Evolutionary conservation across 1,139 yeast genomes (phyloP).

Genomic region (Williopsis jadinii): DNA sequence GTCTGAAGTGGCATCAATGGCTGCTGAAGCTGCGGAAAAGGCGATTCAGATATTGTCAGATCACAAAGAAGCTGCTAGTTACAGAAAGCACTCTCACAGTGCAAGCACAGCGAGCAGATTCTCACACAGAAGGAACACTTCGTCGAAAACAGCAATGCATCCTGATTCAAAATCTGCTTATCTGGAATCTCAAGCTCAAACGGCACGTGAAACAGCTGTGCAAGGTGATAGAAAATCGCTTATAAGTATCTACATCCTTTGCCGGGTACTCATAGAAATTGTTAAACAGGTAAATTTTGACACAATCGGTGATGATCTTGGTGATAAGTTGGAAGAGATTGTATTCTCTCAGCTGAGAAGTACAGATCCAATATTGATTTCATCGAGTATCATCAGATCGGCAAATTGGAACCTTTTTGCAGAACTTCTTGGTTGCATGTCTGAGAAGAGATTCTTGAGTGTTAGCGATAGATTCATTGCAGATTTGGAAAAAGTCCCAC

Average conservation of each 20-base stretch:
- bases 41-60: conserved; percentile 23
- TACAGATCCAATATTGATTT: conserved; percentile 69
- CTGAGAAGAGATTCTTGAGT: conserved; percentile 70
- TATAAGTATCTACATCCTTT: conserved; percentile 82
- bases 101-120: conserved; percentile 26
- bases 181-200: conserved; percentile 40
- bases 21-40: conserved; percentile 48
- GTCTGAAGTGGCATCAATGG: conserved; percentile 76
- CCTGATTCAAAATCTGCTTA: conserved; percentile 21
- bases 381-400: conserved; percentile 67
- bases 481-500: conserved; percentile 77
- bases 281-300: conserved; percentile 79
- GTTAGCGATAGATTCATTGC: conserved; percentile 94
- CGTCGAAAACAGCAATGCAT: conserved; percentile 27
- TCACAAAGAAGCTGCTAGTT: conserved; percentile 16
- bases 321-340: conserved; percentile 83
- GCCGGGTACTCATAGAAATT: conserved; percentile 88
- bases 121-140: conserved; percentile 31
- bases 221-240: conserved; percentile 84
- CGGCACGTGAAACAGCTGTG: conserved; percentile 62
- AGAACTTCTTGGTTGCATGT: conserved; percentile 84
- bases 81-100: conserved; percentile 21
- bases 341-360: conserved; percentile 85
- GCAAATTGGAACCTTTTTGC: conserved; percentile 95
- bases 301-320: conserved; percentile 70